These are phyloP conservation scores for Ceratorhiza oryzae-sativae DNA, from an alignment of 1,284 basidiomycete genomes.

Conservation along the genomic window DNA sequence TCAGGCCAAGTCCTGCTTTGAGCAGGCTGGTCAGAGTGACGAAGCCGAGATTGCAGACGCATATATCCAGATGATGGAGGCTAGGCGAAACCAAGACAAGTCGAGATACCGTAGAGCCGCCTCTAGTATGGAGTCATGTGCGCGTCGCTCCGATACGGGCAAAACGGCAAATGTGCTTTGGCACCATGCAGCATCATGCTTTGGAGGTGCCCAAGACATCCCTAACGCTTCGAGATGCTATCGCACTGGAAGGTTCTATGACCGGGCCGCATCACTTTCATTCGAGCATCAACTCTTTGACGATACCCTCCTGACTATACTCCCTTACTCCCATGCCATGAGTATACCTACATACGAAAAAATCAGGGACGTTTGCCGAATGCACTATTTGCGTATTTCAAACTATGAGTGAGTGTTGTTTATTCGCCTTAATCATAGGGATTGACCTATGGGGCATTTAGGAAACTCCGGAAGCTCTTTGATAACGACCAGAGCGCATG, in stretches of 20 bases:
- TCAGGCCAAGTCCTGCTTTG: slow-evolving; percentile 23
- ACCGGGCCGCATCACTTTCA: slow-evolving; percentile 13
- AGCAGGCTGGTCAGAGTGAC: slow-evolving; percentile 21
- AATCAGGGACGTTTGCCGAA: slow-evolving; percentile 12
- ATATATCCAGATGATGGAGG: slow-evolving; percentile 27
- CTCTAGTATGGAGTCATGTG: slow-evolving; percentile 13
- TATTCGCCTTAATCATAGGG: neutral
- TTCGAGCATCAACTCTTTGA: slow-evolving; percentile 25
- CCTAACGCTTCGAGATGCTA: slow-evolving; percentile 10
- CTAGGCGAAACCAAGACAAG: neutral
- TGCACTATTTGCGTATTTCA: slow-evolving; percentile 21
- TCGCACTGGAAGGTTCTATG: slow-evolving; percentile 23
- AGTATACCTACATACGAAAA: neutral
- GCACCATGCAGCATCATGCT: slow-evolving; percentile 29
- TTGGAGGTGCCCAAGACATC: neutral
- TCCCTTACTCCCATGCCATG: neutral
- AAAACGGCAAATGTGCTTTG: neutral
- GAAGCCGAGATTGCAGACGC: slow-evolving; percentile 25
- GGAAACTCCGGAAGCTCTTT: slow-evolving; percentile 9
- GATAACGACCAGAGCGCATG: slow-evolving; percentile 5
- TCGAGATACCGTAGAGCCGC: neutral
- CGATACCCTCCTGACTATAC: neutral
- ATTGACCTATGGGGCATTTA: neutral
- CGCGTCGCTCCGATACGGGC: neutral
- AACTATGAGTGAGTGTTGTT: slow-evolving; percentile 17